These are phyloP conservation scores for Talaromyces proteolyticus DNA, from an alignment of 495 filamentous ascomycete species.

Conservation along the genomic window DNA sequence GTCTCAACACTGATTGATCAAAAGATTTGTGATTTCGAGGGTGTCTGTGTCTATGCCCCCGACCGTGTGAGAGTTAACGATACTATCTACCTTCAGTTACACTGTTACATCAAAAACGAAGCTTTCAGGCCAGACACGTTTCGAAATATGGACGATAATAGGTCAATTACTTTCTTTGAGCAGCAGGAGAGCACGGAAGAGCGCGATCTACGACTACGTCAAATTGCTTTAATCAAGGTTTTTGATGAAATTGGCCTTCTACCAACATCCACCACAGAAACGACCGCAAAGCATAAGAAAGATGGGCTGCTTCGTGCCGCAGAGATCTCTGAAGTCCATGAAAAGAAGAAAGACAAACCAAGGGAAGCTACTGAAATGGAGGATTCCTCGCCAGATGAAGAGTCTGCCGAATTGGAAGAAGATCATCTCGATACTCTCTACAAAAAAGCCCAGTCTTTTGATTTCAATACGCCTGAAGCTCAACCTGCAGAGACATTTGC, in stretches of 20 bases:
- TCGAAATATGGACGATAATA: slow-evolving; percentile 58
- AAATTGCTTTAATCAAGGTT: slow-evolving; percentile 80
- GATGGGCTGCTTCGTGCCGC: slow-evolving; percentile 79
- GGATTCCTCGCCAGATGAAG: slow-evolving; percentile 61
- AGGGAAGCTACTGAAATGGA: slow-evolving; percentile 37
- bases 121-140: slow-evolving; percentile 63
- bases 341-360: slow-evolving; percentile 50
- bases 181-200: slow-evolving; percentile 84
- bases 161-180: slow-evolving; percentile 66
- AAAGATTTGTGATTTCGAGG: slow-evolving; percentile 82
- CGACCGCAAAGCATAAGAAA: slow-evolving; percentile 70
- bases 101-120: slow-evolving; percentile 66
- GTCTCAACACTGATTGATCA: slow-evolving; percentile 91
- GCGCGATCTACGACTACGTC: slow-evolving; percentile 73
- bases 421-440: slow-evolving; percentile 93
- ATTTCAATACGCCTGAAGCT: slow-evolving; percentile 83
- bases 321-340: slow-evolving; percentile 76
- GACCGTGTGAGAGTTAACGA: slow-evolving; percentile 84
- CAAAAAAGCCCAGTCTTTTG: slow-evolving; percentile 93
- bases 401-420: slow-evolving; percentile 86
- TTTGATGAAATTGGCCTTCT: slow-evolving; percentile 85
- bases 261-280: slow-evolving; percentile 66
- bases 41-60: slow-evolving; percentile 81
- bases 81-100: slow-evolving; percentile 82
- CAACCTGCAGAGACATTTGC: slow-evolving; percentile 76